Evolutionary conservation across 1,139 yeast species (phyloP).

Genomic region (Hyphopichia pseudoburtonii): DNA sequence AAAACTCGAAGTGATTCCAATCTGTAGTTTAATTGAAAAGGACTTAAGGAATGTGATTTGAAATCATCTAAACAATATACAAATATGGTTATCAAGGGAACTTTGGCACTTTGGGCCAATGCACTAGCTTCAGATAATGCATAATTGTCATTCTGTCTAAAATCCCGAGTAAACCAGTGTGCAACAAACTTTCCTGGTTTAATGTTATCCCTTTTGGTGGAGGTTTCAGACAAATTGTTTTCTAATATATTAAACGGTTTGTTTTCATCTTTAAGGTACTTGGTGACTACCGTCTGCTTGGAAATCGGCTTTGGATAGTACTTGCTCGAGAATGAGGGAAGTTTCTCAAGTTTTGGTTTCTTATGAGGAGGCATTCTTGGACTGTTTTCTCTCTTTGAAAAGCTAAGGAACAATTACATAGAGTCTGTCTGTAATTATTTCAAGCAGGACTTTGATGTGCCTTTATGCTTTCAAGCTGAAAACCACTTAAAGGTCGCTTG

Average conservation of each 20-base stretch:
- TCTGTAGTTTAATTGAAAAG: conserved; percentile 41
- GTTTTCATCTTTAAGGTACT: conserved; percentile 23
- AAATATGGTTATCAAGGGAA: conserved; percentile 37
- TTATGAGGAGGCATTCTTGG: conserved; percentile 5
- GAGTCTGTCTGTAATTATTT: too few relatives aligned
- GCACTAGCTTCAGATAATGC: conserved; percentile 35
- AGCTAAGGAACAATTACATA: too few relatives aligned
- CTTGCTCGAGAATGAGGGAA: conserved; percentile 13
- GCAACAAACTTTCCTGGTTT: conserved; percentile 21
- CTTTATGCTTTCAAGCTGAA: too few relatives aligned
- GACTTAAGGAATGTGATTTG: conserved; percentile 41
- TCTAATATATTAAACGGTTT: conserved; percentile 20
- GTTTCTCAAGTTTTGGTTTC: conserved; percentile 13
- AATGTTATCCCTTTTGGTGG: conserved; percentile 4
- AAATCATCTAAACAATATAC: conserved; percentile 40
- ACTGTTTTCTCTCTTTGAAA: too few relatives aligned
- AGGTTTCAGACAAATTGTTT: conserved; percentile 2
- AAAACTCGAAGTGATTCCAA: conserved; percentile 30
- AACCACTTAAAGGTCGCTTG: too few relatives aligned
- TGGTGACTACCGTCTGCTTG: conserved; percentile 12
- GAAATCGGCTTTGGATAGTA: conserved; percentile 17
- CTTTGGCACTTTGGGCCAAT: conserved; percentile 20
- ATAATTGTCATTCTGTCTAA: conserved; percentile 41
- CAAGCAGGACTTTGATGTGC: too few relatives aligned
- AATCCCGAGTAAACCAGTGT: conserved; percentile 47